Percentiles rank a stretch among this genome's conserved stretches.
Conservation (phyloP, 169 alveolate species). For the Plasmodium yoelii region DNA sequence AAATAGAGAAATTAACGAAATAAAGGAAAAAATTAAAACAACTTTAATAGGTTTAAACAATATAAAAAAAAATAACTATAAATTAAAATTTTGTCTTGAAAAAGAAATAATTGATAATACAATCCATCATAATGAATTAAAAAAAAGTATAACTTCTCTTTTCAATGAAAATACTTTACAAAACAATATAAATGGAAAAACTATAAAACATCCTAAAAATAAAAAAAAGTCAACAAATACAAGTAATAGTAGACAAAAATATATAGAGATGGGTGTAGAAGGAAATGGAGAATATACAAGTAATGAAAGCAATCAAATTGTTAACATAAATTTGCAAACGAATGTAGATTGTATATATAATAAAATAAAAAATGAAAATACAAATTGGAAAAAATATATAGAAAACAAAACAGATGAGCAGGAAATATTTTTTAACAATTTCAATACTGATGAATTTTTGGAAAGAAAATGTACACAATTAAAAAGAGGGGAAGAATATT, state of each 20-base stretch:
- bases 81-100: slow-evolving; percentile 71
- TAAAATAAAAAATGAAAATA: background rate
- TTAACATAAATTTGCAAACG: slow-evolving; percentile 1
- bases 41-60: slow-evolving; percentile 56
- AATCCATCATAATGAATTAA: slow-evolving; percentile 71
- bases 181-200: slow-evolving; percentile 4
- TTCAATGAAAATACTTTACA: slow-evolving; percentile 44
- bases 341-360: slow-evolving; percentile 1
- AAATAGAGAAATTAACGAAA: slow-evolving; percentile 65
- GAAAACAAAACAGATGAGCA: slow-evolving; percentile 18
- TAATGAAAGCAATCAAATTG: slow-evolving; percentile 1
- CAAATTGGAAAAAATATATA: slow-evolving; percentile 14
- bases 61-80: slow-evolving; percentile 72
- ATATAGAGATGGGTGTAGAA: no score
- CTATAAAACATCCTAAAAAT: slow-evolving; percentile 5
- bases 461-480: slow-evolving; percentile 6
- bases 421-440: slow-evolving; percentile 20
- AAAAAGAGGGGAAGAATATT: slow-evolving; percentile 11
- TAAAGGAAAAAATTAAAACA: slow-evolving; percentile 55
- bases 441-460: slow-evolving; percentile 5
- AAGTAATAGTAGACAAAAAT: background rate
- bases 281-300: background rate
- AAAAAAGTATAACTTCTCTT: slow-evolving; percentile 56
- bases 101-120: slow-evolving; percentile 74
- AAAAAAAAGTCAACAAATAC: background rate